Base-by-base conservation (phyloP, 345 rosid genomes). In the Boechera divaricarpa region DNA sequence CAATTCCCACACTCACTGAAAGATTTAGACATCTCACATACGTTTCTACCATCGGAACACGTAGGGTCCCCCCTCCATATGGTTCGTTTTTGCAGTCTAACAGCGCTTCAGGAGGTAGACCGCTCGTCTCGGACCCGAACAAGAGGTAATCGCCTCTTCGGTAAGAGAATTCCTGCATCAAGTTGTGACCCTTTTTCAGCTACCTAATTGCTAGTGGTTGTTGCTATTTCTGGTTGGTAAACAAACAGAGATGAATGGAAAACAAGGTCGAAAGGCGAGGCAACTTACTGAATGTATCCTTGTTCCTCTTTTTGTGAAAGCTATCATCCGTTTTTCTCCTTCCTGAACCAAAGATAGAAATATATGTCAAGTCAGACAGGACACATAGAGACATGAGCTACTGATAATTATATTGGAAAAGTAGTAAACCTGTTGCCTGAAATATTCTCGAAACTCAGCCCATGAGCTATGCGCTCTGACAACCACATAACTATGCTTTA, bases 11-110 rank as follows among this genome's bases (percentile, higher is more conserved):
- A 69, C 97, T 94, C 56, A 94, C 98, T 2, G 97, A 90, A 35
- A 94, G 93, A 79, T 94, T 94, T 72, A 94, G 80, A 75, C 97
- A 94, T 83, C 98, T 83, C 48, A 92, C 98, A 31, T 91, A 87
- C 2, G 97, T 94, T 73, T 94, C 97, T 60, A 90, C 85, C 98
- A 94, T 94, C 0, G 97, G 98, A 73, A 94, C 89, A 72, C 95
- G 79, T 78, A 94, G 70, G 54, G 88, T 89, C 4, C 95, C 97
- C 15, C 97, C 92, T 9, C 97, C 95, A 42, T 74, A 83, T 8
- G 72, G 63, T 78, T 86, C 79, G 41, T 72, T 77, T 76, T 81
- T 86, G 87, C 97, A 94, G 72, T 90, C 95, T 24, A 67, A 57
- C 69, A 94, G 78, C 62, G 83, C 97, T 78, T 94, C 95, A n/a